phyloP scores from a whole-genome alignment of 768 basidiomycete species.

The Leucocoprinus leucothites region DNA sequence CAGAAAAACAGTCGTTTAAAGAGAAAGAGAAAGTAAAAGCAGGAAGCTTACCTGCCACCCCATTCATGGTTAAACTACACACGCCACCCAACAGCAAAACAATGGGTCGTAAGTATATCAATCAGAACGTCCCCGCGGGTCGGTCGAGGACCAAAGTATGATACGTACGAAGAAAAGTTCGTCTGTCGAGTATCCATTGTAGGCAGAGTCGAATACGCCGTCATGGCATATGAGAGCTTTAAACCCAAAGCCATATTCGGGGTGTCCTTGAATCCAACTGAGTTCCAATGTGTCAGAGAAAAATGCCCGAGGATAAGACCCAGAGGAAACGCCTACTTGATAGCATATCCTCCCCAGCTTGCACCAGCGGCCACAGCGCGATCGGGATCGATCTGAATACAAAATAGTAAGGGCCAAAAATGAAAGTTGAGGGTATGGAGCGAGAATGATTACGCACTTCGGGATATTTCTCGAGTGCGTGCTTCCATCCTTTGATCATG shows the following conservation, averaged over 20 bases:
- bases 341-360: conserved; percentile 85
- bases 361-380: conserved; percentile 78
- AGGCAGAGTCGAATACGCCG: conserved; percentile 80
- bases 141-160: no score
- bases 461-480: conserved; percentile 61
- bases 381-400: conserved; percentile 57
- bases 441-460: conserved; percentile 44
- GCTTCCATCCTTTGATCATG: conserved; percentile 70
- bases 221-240: conserved; percentile 93
- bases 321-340: conserved; percentile 55
- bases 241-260: conserved; percentile 84
- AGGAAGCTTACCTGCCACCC: conserved; percentile 52
- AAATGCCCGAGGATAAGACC: background rate
- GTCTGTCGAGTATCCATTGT: conserved; percentile 87
- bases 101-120: background rate
- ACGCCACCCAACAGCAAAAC: background rate
- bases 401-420: background rate
- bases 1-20: background rate
- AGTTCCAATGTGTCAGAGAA: background rate
- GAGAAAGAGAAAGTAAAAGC: background rate
- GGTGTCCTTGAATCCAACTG: conserved; percentile 95
- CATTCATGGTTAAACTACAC: conserved; percentile 82
- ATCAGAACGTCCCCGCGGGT: no score
- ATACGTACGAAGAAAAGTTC: conserved; percentile 87
- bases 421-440: background rate